Evolutionary conservation across 1,139 yeast genomes (phyloP), one percentile per base, ranked within the genome.

Genomic region (Arxiozyma slooffiae): DNA sequence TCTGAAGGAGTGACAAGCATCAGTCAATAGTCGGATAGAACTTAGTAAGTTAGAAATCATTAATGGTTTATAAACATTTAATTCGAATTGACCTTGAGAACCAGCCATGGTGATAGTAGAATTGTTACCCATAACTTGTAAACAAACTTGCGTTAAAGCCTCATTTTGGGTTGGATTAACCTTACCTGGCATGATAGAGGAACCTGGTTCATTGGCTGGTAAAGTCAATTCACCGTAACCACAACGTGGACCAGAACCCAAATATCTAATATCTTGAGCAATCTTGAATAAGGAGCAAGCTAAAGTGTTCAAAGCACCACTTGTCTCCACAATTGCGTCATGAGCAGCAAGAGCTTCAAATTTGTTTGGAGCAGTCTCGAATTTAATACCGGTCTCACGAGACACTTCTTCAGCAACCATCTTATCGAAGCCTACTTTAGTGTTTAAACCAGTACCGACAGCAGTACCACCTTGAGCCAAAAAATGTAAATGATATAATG

Each of bases 401-500:
- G 94, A 71, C 44, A 89, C 94, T 47, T 63, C 62, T 20, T 57
- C 64, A 20, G 70, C 70, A 59, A 92, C 80, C 63, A 85, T 81
- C 60, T 75, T 81, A 64, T 89, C 95, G 69, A 86, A 92, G 20
- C 97, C 97, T 67, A 80, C 79, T 49, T 59, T 83, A 71, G 98
- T 90, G 80, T 92, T 92, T 61, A 92, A 80, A 58, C 98, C 98
- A 52, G 98, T 92, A 62, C 98, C 98, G 52, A 92, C 98, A 54
- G 98, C 98, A 57, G 98, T 92, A 73, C 98, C 98, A 74, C 98
- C 98, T 77, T 92, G 98, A 50, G 98, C 98, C 63, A 92, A 79
- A 67, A 69, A 80, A 65, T 83, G 77, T 68, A 92, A 78, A 70
- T 82, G 80, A 59, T 88, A 88, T 58, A 92, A 78, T 49, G 84